phyloP scores from a whole-genome alignment of 177 flowering plant genomes.

The Vitis hybrid region DNA sequence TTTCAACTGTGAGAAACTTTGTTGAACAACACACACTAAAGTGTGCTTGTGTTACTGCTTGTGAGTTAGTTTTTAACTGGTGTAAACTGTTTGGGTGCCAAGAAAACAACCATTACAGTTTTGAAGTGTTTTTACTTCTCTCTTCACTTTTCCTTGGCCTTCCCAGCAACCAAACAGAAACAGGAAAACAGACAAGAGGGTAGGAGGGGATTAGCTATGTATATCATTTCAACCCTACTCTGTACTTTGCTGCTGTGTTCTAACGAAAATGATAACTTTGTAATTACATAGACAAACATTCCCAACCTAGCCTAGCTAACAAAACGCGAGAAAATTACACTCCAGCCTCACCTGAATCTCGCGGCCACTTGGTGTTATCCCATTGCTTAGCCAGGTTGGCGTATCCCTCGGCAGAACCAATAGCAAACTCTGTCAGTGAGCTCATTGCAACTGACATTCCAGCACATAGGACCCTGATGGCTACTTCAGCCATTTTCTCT shows the following conservation, averaged over 20 bases:
- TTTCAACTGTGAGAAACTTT: no score
- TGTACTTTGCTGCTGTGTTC: no score
- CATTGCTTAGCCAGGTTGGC: slow-evolving; percentile 64
- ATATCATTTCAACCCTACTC: background rate
- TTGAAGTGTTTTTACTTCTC: no score
- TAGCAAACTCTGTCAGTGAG: slow-evolving; percentile 73
- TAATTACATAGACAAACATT: slow-evolving; percentile 23
- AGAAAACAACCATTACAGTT: no score
- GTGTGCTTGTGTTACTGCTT: no score
- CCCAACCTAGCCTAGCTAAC: background rate
- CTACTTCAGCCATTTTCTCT: slow-evolving; percentile 82
- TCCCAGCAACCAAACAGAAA: background rate
- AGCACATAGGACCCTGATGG: slow-evolving; percentile 73
- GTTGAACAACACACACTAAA: no score
- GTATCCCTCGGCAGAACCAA: slow-evolving; percentile 69
- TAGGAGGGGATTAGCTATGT: background rate
- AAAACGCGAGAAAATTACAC: background rate
- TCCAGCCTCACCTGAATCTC: slow-evolving; percentile 6
- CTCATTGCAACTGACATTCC: slow-evolving; percentile 88
- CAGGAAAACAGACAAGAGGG: background rate
- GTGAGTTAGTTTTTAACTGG: no score
- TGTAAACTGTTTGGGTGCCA: no score
- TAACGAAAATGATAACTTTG: background rate
- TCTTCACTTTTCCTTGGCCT: background rate
- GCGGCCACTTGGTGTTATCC: slow-evolving; percentile 35